phyloP scores from a whole-genome alignment of 2,329 filamentous ascomycete species.

The Lachnellula hyalina region DNA sequence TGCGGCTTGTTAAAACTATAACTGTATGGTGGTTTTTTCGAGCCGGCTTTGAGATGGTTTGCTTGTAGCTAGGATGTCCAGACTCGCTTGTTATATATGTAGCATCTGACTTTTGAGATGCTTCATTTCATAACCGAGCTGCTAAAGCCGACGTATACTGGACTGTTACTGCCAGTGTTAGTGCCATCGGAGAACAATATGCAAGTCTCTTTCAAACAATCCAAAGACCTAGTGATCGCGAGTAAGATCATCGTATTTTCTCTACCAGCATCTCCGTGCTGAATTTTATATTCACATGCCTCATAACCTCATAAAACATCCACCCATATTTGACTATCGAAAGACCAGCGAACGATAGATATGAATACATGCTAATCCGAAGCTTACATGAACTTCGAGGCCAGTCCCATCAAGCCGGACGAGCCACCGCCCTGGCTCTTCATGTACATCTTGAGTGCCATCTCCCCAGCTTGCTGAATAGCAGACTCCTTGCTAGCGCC shows the following conservation, averaged over 20 bases:
- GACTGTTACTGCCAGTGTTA: too few species aligned
- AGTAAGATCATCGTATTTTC: not conserved
- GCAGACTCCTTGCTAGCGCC: conserved; percentile 74
- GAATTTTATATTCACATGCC: not conserved
- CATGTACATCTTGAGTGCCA: conserved; percentile 87
- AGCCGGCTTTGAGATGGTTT: too few species aligned
- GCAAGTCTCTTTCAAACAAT: too few species aligned
- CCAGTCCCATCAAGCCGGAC: conserved; percentile 42
- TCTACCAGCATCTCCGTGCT: not conserved
- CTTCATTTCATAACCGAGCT: too few species aligned
- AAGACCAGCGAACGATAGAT: not conserved
- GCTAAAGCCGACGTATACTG: too few species aligned
- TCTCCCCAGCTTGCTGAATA: conserved; percentile 73
- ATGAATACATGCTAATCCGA: not conserved
- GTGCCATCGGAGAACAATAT: too few species aligned
- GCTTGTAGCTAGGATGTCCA: too few species aligned
- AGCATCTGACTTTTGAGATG: too few species aligned
- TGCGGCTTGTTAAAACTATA: too few species aligned
- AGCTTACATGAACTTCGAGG: conserved; percentile 53
- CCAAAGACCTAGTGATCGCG: not conserved
- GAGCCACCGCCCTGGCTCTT: conserved; percentile 60
- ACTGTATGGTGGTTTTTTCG: too few species aligned
- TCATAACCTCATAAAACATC: not conserved
- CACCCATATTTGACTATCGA: not conserved
- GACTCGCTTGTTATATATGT: too few species aligned